Conservation (phyloP, 2,329 filamentous ascomycete genomes). For the Intubia oerlemansii region DNA sequence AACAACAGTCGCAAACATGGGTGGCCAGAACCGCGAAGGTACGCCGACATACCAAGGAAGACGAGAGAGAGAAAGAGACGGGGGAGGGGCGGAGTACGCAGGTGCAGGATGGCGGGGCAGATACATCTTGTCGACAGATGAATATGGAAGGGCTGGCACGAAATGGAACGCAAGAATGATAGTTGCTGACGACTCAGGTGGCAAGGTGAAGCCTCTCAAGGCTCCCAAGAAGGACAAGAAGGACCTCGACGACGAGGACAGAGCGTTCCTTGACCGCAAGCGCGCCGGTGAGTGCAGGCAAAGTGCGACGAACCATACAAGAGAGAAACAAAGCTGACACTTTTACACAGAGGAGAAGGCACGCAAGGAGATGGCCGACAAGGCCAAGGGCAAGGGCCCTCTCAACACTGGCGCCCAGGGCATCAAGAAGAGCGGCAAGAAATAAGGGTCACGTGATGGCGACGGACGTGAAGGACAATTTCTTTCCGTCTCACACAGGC, state of each 20-base stretch:
- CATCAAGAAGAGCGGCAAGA: constrained; percentile 98
- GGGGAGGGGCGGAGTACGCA: too few relatives aligned
- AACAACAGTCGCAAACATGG: constrained; percentile 25
- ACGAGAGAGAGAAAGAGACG: too few relatives aligned
- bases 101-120: too few relatives aligned
- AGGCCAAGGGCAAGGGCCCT: constrained; percentile 73
- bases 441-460: too few relatives aligned
- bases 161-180: too few relatives aligned
- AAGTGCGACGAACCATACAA: too few relatives aligned
- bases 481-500: too few relatives aligned
- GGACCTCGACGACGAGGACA: constrained; percentile 73
- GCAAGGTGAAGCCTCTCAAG: constrained; percentile 75
- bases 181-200: too few relatives aligned
- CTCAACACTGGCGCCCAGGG: constrained; percentile 67
- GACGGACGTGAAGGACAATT: too few relatives aligned
- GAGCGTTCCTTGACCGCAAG: constrained; percentile 68
- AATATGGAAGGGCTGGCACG: too few relatives aligned
- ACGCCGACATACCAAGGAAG: background rate
- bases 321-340: too few relatives aligned
- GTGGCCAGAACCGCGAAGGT: constrained; percentile 47
- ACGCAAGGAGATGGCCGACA: constrained; percentile 62
- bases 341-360: constrained; percentile 60
- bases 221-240: constrained; percentile 65
- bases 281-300: constrained; percentile 45
- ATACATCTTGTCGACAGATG: too few relatives aligned